Evolutionary conservation across 129 eudicot genomes (phyloP).

Genomic region (Flaveria bidentis): DNA sequence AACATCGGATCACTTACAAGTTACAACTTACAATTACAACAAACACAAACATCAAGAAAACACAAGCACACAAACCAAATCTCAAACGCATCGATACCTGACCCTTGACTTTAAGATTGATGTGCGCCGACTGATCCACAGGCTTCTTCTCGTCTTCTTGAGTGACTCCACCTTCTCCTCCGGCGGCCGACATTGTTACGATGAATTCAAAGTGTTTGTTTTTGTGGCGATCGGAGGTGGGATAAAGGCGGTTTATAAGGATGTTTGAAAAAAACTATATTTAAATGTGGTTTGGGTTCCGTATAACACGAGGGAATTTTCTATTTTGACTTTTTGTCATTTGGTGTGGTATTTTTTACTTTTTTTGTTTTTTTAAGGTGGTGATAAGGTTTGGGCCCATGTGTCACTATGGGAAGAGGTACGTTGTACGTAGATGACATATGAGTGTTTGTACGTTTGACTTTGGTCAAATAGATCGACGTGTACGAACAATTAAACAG

Average conservation of each 20-base stretch:
- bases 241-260: conserved; percentile 37
- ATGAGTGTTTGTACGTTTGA: too few relatives aligned
- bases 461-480: too few relatives aligned
- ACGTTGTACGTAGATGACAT: too few relatives aligned
- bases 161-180: conserved; percentile 33
- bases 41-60: background rate
- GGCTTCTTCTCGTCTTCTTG: conserved; percentile 65
- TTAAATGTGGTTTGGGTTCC: conserved; percentile 45
- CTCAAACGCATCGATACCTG: conserved; percentile 42
- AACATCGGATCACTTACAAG: too few relatives aligned
- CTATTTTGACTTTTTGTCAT: conserved; percentile 21
- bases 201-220: background rate
- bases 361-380: background rate
- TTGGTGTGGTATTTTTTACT: background rate
- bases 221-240: background rate
- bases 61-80: background rate
- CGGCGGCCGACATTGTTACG: conserved; percentile 35
- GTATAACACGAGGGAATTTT: conserved; percentile 35
- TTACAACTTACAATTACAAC: too few relatives aligned
- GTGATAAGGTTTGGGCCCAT: conserved; percentile 5
- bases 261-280: conserved; percentile 34
- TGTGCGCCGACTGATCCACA: conserved; percentile 47
- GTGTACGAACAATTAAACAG: too few relatives aligned
- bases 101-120: conserved; percentile 70
- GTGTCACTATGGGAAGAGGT: background rate